Evolutionary conservation across 305 asterid genomes (phyloP).

Genomic region (Coffea humblotiana): DNA sequence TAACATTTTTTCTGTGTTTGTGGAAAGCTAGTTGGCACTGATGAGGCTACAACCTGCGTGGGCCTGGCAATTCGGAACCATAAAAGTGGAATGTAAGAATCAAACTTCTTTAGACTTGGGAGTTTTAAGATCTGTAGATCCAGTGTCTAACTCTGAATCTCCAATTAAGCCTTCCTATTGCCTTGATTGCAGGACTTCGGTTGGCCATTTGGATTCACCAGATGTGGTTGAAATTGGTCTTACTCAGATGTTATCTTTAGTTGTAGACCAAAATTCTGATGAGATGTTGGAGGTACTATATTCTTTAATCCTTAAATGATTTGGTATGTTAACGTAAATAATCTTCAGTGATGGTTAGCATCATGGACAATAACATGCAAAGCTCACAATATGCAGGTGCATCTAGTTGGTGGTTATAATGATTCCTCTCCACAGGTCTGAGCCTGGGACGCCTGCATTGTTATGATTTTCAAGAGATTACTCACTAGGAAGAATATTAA

Average conservation of each 20-base stretch:
- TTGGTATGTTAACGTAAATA: constrained; percentile 24
- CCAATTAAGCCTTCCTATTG: constrained; percentile 7
- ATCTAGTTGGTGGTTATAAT: constrained; percentile 81
- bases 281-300: constrained; percentile 62
- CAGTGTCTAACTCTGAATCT: constrained; percentile 13
- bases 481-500: constrained; percentile 20
- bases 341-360: constrained; percentile 9
- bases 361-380: constrained; percentile 22
- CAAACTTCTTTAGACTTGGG: neutral
- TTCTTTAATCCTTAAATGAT: constrained; percentile 12
- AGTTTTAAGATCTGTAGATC: neutral
- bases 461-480: constrained; percentile 28
- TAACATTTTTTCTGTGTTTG: constrained; percentile 22
- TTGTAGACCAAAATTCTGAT: constrained; percentile 54
- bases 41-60: constrained; percentile 96
- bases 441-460: constrained; percentile 31
- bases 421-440: constrained; percentile 69
- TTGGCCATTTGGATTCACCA: constrained; percentile 91
- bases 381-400: constrained; percentile 64
- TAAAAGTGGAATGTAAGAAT: constrained; percentile 75
- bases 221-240: constrained; percentile 67
- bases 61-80: constrained; percentile 74
- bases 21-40: constrained; percentile 80
- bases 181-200: constrained; percentile 62
- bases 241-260: constrained; percentile 71